Conservation (phyloP, 2,329 filamentous ascomycete species). For the Diaporthe citrichinensis region DNA sequence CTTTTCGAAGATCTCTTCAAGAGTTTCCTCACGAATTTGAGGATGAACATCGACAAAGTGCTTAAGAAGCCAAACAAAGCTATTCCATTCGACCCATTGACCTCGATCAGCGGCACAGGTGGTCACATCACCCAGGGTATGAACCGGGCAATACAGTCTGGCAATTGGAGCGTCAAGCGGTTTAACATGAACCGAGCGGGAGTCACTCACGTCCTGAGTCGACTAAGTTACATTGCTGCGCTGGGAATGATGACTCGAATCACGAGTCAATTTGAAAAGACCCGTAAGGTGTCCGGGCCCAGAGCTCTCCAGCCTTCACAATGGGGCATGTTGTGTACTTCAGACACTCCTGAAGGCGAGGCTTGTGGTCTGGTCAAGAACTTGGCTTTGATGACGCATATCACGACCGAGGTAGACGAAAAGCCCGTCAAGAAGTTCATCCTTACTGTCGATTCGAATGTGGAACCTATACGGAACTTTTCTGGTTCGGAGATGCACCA, state of each 20-base stretch:
- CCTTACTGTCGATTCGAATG: conserved; percentile 87
- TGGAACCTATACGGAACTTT: conserved; percentile 79
- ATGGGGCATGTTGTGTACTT: conserved; percentile 97
- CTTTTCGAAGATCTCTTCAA: conserved; percentile 99
- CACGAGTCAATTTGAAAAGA: conserved; percentile 98
- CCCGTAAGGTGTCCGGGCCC: conserved; percentile 94
- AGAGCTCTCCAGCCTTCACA: conserved; percentile 97
- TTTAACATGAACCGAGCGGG: conserved; percentile 99
- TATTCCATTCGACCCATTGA: conserved; percentile 87
- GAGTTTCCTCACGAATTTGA: conserved; percentile 89
- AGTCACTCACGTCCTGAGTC: conserved; percentile 95
- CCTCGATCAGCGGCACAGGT: conserved; percentile 86
- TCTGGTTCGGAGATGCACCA: conserved; percentile 88
- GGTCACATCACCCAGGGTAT: conserved; percentile 92
- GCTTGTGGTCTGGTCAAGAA: conserved; percentile 99
- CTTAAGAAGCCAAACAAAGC: conserved; percentile 94
- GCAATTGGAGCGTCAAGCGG: conserved; percentile 97
- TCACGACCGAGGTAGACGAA: conserved; percentile 96
- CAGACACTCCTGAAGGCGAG: conserved; percentile 98
- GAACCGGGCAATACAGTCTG: conserved; percentile 96
- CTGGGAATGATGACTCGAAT: conserved; percentile 99
- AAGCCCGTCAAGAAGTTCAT: conserved; percentile 89
- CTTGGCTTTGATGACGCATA: conserved; percentile 97
- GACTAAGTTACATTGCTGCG: conserved; percentile 95
- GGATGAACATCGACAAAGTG: conserved; percentile 94